A percentile compares a stretch with the other conserved stretches of the same genome.
Evolutionary conservation across 345 rosid genomes (phyloP).

Genomic region (Erodium maritimum): DNA sequence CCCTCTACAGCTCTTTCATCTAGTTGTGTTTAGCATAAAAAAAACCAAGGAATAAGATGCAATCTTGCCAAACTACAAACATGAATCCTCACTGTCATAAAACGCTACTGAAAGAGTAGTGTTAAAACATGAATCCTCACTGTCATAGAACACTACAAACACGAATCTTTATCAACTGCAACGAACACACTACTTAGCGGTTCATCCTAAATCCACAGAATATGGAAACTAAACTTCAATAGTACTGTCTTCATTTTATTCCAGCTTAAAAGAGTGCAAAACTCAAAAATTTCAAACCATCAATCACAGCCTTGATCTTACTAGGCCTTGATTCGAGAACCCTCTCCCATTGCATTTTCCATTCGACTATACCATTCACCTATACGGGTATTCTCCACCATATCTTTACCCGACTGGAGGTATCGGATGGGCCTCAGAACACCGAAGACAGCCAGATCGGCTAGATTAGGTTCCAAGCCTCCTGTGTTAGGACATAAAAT

Average conservation of each 20-base stretch:
- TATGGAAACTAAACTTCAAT: too few species aligned
- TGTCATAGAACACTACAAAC: too few species aligned
- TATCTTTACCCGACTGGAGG: conserved; percentile 72
- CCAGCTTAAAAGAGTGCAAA: neutral
- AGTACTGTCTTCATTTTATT: neutral
- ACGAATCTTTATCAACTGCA: too few species aligned
- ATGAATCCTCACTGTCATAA: too few species aligned
- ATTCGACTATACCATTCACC: conserved; percentile 78
- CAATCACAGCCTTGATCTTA: neutral
- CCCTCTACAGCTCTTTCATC: too few species aligned
- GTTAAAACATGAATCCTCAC: too few species aligned
- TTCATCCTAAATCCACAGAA: too few species aligned
- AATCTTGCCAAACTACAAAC: too few species aligned
- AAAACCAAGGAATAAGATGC: too few species aligned
- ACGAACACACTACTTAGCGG: too few species aligned
- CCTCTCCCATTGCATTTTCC: conserved; percentile 61
- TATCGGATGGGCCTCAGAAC: conserved; percentile 83
- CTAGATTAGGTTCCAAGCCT: conserved; percentile 72
- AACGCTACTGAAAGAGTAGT: too few species aligned
- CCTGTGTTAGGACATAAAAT: conserved; percentile 30
- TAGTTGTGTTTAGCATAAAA: too few species aligned
- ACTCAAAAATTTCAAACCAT: neutral
- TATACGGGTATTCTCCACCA: conserved; percentile 77
- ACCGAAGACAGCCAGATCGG: conserved; percentile 84
- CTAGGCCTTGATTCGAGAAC: conserved; percentile 37